phyloP scores from a whole-genome alignment of 2,329 filamentous ascomycete genomes.

The Fusarium clavum region DNA sequence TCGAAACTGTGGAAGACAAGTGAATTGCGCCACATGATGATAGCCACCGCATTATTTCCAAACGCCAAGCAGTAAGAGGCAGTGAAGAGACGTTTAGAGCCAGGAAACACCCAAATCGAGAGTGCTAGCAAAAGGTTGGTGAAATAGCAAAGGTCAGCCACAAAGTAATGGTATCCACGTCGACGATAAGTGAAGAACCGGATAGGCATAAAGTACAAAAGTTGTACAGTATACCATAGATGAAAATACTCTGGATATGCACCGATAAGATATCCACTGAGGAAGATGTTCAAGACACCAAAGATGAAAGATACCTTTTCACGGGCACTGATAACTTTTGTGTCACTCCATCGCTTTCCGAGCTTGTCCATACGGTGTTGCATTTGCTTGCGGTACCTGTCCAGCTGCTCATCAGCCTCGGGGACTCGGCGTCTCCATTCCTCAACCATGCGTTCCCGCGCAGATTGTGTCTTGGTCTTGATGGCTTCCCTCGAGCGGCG shows the following conservation, averaged over 20 bases:
- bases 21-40: constrained; percentile 99
- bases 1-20: constrained; percentile 98
- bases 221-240: constrained; percentile 88
- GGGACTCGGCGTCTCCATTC: constrained; percentile 91
- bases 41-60: constrained; percentile 96
- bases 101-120: constrained; percentile 89
- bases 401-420: constrained; percentile 89
- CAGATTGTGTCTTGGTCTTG: constrained; percentile 78
- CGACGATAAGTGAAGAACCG: constrained; percentile 91
- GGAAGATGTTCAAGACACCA: constrained; percentile 96
- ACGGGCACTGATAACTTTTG: constrained; percentile 84
- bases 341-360: constrained; percentile 87
- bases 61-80: constrained; percentile 92
- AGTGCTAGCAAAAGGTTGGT: constrained; percentile 88
- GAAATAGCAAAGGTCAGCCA: constrained; percentile 98
- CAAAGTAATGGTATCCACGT: constrained; percentile 95
- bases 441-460: constrained; percentile 90
- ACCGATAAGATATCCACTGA: constrained; percentile 94
- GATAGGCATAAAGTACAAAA: constrained; percentile 97
- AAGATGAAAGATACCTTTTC: constrained; percentile 98
- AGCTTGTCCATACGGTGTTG: constrained; percentile 88
- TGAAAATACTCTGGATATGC: constrained; percentile 88
- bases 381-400: constrained; percentile 91
- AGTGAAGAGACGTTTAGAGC: constrained; percentile 91
- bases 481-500: constrained; percentile 84